Conservation (phyloP, 2,329 filamentous ascomycete genomes). For the Fusarium sacchari region DNA sequence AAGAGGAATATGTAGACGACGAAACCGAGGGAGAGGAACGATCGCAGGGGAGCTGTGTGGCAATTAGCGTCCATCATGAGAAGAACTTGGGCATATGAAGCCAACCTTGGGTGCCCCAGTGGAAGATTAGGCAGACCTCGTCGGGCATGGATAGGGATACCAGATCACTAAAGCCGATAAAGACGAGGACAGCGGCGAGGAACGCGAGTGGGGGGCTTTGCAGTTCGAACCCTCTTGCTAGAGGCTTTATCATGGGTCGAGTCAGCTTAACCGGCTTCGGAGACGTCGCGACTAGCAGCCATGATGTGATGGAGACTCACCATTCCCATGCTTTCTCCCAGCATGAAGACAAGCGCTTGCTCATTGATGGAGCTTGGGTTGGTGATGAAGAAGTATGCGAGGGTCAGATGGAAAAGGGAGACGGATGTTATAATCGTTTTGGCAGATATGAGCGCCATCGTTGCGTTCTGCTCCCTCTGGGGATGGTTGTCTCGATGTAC, state of each 20-base stretch:
- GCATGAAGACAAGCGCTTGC: constrained; percentile 81
- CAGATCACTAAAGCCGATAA: constrained; percentile 71
- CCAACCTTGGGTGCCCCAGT: constrained; percentile 74
- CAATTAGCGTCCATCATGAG: constrained; percentile 33
- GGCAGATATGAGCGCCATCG: constrained; percentile 84
- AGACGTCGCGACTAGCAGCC: neutral
- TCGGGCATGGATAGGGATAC: constrained; percentile 74
- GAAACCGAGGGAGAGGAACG: constrained; percentile 69
- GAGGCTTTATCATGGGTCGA: constrained; percentile 33
- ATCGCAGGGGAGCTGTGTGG: constrained; percentile 70
- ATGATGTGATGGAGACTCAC: constrained; percentile 59
- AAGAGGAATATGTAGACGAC: constrained; percentile 74
- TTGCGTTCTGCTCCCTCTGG: constrained; percentile 33
- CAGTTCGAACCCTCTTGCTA: constrained; percentile 72
- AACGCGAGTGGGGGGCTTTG: constrained; percentile 78
- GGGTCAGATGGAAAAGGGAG: constrained; percentile 84
- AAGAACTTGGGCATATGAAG: constrained; percentile 48
- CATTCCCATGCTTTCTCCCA: constrained; percentile 86
- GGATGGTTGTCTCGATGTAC: neutral
- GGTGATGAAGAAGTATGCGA: constrained; percentile 85
- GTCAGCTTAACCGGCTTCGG: constrained; percentile 1
- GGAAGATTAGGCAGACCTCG: constrained; percentile 69
- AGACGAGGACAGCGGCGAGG: constrained; percentile 72
- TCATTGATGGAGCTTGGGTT: constrained; percentile 78
- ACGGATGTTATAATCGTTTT: constrained; percentile 83